Evolutionary conservation across 2,329 filamentous ascomycete species (phyloP).

Genomic region (Curvularia verruculosa): DNA sequence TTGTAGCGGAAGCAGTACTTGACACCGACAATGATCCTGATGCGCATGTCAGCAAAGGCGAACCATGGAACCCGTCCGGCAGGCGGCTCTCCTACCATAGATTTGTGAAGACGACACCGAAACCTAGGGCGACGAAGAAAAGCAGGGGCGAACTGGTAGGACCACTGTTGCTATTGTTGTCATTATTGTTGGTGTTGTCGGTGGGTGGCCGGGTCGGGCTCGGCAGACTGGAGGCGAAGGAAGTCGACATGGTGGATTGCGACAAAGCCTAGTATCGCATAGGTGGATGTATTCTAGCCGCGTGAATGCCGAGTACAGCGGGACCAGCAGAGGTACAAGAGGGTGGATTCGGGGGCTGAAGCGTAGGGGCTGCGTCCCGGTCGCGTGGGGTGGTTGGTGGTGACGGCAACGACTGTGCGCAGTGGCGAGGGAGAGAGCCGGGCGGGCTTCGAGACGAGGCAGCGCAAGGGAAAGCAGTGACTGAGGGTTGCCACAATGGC

Average conservation of each 20-base stretch:
- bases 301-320: not conserved
- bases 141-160: slow-evolving; percentile 76
- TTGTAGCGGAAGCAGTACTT: slow-evolving; percentile 99
- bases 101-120: slow-evolving; percentile 98
- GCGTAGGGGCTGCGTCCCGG: not conserved
- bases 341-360: slow-evolving; percentile 5
- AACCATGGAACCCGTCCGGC: not conserved
- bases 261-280: slow-evolving; percentile 16
- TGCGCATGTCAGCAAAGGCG: slow-evolving; percentile 28
- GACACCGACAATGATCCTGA: slow-evolving; percentile 97
- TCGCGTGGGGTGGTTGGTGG: slow-evolving; percentile 18
- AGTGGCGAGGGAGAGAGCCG: slow-evolving; percentile 32
- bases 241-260: slow-evolving; percentile 15
- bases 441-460: not conserved
- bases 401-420: slow-evolving; percentile 34
- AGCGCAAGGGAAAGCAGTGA: slow-evolving; percentile 14
- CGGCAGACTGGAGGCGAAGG: slow-evolving; percentile 10
- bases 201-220: slow-evolving; percentile 6
- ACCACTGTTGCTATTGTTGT: slow-evolving; percentile 49
- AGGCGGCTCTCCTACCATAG: slow-evolving; percentile 76
- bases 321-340: slow-evolving; percentile 13
- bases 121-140: slow-evolving; percentile 95
- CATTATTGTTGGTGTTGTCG: slow-evolving; percentile 38
- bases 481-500: slow-evolving; percentile 21
- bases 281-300: slow-evolving; percentile 6